These are phyloP conservation scores for Scheffersomyces illinoinensis DNA, from an alignment of 1,139 yeast genomes.

Conservation along the genomic window DNA sequence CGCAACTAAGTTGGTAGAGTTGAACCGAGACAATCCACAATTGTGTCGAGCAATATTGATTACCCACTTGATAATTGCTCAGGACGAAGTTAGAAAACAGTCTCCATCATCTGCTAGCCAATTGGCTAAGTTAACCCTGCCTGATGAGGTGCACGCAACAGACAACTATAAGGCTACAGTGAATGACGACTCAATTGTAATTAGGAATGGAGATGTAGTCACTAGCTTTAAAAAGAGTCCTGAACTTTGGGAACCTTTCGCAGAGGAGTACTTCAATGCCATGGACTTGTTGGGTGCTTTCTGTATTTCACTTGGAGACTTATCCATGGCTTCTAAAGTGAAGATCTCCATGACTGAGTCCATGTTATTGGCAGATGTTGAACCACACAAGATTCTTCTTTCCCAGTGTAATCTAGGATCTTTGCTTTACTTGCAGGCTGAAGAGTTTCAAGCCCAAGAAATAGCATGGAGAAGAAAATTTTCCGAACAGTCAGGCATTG, in stretches of 20 bases:
- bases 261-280: constrained; percentile 74
- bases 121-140: background rate
- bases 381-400: constrained; percentile 62
- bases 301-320: constrained; percentile 66
- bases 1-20: constrained; percentile 64
- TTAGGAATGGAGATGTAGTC: constrained; percentile 18
- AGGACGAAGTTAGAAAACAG: constrained; percentile 47
- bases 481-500: constrained; percentile 23
- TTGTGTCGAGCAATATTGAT: constrained; percentile 59
- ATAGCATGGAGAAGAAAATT: constrained; percentile 27
- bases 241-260: constrained; percentile 70
- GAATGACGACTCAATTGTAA: constrained; percentile 17
- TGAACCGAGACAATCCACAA: constrained; percentile 51
- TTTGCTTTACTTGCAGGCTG: constrained; percentile 68
- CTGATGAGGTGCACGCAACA: background rate
- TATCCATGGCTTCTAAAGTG: constrained; percentile 60
- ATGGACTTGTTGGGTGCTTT: constrained; percentile 70
- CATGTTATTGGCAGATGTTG: constrained; percentile 72
- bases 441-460: constrained; percentile 58
- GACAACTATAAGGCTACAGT: constrained; percentile 13
- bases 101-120: background rate
- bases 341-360: constrained; percentile 69
- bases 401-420: constrained; percentile 76
- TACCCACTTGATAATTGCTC: constrained; percentile 67
- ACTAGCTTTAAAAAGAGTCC: constrained; percentile 30